A percentile compares a stretch with the other conserved stretches of the same genome.
These are phyloP conservation scores for Metschnikowia noctiluminum DNA, from an alignment of 805 yeast species.

Conservation along the genomic window DNA sequence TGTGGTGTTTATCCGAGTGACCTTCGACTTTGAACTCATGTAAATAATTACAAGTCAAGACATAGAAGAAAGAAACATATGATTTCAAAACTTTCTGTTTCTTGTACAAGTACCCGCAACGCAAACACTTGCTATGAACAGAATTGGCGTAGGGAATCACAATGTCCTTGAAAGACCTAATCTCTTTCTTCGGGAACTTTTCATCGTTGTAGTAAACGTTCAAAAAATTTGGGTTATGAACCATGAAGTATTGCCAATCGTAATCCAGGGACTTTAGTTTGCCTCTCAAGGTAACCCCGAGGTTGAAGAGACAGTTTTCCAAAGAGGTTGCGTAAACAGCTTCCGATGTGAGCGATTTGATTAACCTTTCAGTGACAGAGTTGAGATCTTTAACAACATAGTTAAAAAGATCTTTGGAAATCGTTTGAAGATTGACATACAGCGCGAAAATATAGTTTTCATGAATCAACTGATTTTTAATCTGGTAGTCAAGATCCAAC, in stretches of 20 bases:
- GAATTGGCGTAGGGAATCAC: slow-evolving; percentile 34
- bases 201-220: slow-evolving; percentile 20
- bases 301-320: slow-evolving; percentile 18
- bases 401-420: slow-evolving; percentile 35
- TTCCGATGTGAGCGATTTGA: slow-evolving; percentile 26
- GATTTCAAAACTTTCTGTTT: slow-evolving; percentile 41
- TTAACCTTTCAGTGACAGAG: slow-evolving; percentile 31
- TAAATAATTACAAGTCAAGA: slow-evolving; percentile 41
- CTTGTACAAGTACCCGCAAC: slow-evolving; percentile 40
- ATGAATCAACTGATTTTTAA: slow-evolving; percentile 38
- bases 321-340: slow-evolving; percentile 17
- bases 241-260: slow-evolving; percentile 40
- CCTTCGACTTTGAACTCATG: slow-evolving; percentile 40
- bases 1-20: slow-evolving; percentile 12
- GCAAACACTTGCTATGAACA: slow-evolving; percentile 37
- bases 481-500: slow-evolving; percentile 36
- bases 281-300: slow-evolving; percentile 24
- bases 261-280: slow-evolving; percentile 23
- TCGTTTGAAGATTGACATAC: slow-evolving; percentile 39
- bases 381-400: slow-evolving; percentile 38
- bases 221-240: slow-evolving; percentile 28
- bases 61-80: slow-evolving; percentile 34
- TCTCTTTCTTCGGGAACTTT: slow-evolving; percentile 18
- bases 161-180: slow-evolving; percentile 22
- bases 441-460: slow-evolving; percentile 43